Evolutionary conservation across 2,329 filamentous ascomycete genomes (phyloP), one percentile per base, ranked within the genome.

Genomic region (Aspergillus pseudoterreus): DNA sequence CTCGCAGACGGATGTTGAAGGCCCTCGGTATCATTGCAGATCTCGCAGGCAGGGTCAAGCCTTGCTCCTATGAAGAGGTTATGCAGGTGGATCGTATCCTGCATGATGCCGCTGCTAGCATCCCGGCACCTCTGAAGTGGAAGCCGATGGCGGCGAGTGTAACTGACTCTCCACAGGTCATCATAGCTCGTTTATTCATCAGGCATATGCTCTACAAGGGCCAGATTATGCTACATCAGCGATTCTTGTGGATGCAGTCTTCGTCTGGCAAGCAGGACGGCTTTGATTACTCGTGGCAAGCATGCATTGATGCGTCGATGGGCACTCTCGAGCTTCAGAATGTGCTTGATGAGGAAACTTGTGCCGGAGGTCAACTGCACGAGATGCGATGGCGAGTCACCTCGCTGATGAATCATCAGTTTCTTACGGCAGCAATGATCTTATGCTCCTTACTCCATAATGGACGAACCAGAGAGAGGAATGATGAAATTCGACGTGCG

Each of bases 371-470:
- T 4, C 68, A 79, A 43, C 70, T 86, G 10, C 69, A 73, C 54
- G 69, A 71, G 43, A 75, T 79, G 43, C 75, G 75, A 4, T 85
- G 82, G 81, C 82, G 83, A 55, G 65, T 83, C 17, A 78, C 77
- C 2, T 79, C 78, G 1, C 64, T 84, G 4, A 76, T 78, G 15
- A 76, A 82, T 45, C 82, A 85, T 56, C 81, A 84, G 58, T 85
- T 82, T 47, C 69, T 86, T 43, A 73, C 84, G 1, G 82, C 82
- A 0, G 77, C 78, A 45, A 81, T 82, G 75, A 72, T 85, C 2
- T 57, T 85, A 3, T 84, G 80, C 53, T 70, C 54, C 9, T 33
- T 61, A 10, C 21, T 62, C 8, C 44, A 57, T 44, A 50, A 39
- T 15, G 49, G 44, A 4, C 39, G 48, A 17, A 41, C 22, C 8